Conservation (phyloP, 2,329 filamentous ascomycete species). For the Sarocladium brachiariae region DNA sequence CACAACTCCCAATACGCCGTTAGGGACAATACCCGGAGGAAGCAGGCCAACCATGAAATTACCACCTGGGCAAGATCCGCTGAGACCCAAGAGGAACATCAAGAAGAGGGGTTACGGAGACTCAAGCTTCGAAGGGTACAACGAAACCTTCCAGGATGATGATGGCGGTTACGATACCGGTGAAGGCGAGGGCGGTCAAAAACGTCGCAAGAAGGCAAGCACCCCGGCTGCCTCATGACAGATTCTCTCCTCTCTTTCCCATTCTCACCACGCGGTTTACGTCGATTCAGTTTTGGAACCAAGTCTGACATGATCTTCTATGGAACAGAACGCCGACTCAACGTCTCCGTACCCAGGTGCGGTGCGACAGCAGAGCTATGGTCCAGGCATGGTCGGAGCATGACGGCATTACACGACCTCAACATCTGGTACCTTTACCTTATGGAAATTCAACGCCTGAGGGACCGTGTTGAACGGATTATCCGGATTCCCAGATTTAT, state of each 20-base stretch:
- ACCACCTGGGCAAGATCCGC: conserved; percentile 33
- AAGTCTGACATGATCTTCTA: conserved; percentile 30
- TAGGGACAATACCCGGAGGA: conserved; percentile 26
- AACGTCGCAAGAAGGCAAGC: conserved; percentile 59
- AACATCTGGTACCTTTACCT: too few species aligned
- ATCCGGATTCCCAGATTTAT: not conserved
- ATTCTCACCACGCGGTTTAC: not conserved
- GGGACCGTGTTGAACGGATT: too few species aligned
- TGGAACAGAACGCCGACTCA: conserved; percentile 37
- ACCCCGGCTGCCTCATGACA: not conserved
- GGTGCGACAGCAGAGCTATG: conserved; percentile 47
- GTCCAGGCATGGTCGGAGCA: conserved; percentile 51
- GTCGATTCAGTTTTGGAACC: conserved; percentile 12
- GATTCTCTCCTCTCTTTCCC: not conserved
- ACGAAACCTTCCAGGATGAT: conserved; percentile 64
- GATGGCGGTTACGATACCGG: conserved; percentile 64
- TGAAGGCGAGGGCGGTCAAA: conserved; percentile 60
- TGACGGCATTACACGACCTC: too few species aligned
- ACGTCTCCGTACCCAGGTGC: conserved; percentile 35
- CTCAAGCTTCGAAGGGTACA: conserved; percentile 67
- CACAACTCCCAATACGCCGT: conserved; percentile 47
- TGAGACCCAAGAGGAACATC: conserved; percentile 55
- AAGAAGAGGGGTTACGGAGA: conserved; percentile 75
- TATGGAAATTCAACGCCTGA: too few species aligned
- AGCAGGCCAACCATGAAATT: conserved; percentile 13